Percentiles rank a stretch among this genome's conserved stretches.
phyloP scores from a whole-genome alignment of 2,329 filamentous ascomycete species.

The Hymenoscyphus fructigenus region DNA sequence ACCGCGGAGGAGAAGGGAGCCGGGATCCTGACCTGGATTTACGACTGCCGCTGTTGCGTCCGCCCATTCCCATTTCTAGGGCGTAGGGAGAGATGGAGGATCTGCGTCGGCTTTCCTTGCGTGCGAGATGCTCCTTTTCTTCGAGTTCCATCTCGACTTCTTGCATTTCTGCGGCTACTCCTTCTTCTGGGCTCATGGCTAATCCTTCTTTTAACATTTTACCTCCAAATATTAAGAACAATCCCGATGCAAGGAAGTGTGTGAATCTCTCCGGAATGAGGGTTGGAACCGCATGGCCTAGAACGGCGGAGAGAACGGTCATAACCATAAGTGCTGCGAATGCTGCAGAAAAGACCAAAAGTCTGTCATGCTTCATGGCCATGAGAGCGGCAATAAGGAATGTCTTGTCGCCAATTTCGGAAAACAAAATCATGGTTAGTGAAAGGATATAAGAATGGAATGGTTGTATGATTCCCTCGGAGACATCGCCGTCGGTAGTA shows the following conservation, averaged over 20 bases:
- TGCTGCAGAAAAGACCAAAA: conserved; percentile 94
- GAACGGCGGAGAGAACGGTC: conserved; percentile 89
- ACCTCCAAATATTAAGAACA: conserved; percentile 88
- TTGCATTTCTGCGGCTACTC: conserved; percentile 94
- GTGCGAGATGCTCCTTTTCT: conserved; percentile 80
- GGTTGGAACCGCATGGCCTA: conserved; percentile 88
- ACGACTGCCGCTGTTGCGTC: conserved; percentile 52
- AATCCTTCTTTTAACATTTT: conserved; percentile 84
- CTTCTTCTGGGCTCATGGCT: conserved; percentile 84
- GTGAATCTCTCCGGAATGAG: conserved; percentile 90
- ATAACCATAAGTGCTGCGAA: conserved; percentile 88
- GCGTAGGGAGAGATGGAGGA: conserved; percentile 72
- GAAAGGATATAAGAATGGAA: conserved; percentile 89
- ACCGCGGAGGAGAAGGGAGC: conserved; percentile 77
- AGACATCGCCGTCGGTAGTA: conserved; percentile 41
- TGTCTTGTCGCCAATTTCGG: conserved; percentile 97
- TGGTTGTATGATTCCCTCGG: conserved; percentile 68
- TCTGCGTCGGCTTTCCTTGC: conserved; percentile 63
- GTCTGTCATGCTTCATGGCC: conserved; percentile 96
- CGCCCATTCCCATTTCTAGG: conserved; percentile 74
- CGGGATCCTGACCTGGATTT: conserved; percentile 73
- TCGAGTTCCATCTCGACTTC: conserved; percentile 93
- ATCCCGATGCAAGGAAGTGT: conserved; percentile 76
- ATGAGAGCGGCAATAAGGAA: conserved; percentile 96
- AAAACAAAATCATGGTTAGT: conserved; percentile 95